Base-by-base conservation (phyloP, 2,329 filamentous ascomycete species). In the Penicillium sp. region DNA sequence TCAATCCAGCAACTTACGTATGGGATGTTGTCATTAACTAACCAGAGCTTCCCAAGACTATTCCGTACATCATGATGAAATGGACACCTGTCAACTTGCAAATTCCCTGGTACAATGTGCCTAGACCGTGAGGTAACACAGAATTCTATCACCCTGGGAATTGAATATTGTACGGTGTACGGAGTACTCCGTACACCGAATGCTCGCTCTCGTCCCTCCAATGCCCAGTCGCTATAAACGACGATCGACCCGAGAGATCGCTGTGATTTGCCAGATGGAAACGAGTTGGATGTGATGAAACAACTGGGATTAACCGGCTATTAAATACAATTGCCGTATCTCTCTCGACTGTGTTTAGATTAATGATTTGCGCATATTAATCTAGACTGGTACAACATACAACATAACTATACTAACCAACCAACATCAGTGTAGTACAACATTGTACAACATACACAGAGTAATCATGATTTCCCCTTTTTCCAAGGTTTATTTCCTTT, bases 221-320 rank as follows among this genome's bases (percentile, higher is more conserved):
- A 13, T 36, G 33, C 25, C 41, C 31, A 60, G 34, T 55, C 56
- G 54, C 59, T 50, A 53, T 21, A 43, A 43, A 16, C 51, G 61
- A 60, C 53, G 58, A 64, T 65, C 61, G 25, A 19, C 40, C 19
- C 4, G 11, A 49, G 34, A 16, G 29, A 29, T 34, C 38, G 29
- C 38, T 55, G 9, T 55, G 52, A 55, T 54, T 54, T 50, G 52
- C 29, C 45, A 21, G 45, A 4, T 53, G 23, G 10, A 34, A 47
- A 21, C 33, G 40, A 38, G 23, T 38, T 6, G 3, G n/a, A 2
- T 8, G 16, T 9, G 16, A 50, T 50, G 21, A 39, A 50, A 50
- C 34, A 25, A 5, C 13, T 41, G 5, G 15, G 45, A 13, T 36
- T n/a, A 13, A 47, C 15, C 6, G n/a, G 43, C 25, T 23, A 34